Evolutionary conservation across 1,284 basidiomycete genomes (phyloP).

Genomic region (Coniferiporia weirii): DNA sequence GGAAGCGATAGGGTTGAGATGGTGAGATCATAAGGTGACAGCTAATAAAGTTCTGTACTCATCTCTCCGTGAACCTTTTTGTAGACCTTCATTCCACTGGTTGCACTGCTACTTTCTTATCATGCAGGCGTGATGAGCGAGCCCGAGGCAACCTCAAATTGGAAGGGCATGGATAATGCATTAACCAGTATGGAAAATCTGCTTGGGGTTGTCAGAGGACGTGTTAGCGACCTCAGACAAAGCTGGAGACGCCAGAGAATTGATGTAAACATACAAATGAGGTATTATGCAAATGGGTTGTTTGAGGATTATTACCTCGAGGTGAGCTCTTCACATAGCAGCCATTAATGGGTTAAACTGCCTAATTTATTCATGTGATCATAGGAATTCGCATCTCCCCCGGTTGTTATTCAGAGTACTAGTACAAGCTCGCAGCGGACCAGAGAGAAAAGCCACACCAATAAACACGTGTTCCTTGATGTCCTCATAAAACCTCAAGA

Average conservation of each 20-base stretch:
- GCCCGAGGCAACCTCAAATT: conserved; percentile 8
- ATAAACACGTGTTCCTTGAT: too few relatives aligned
- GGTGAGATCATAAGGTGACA: too few relatives aligned
- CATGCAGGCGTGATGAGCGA: conserved; percentile 12
- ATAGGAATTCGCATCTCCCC: too few relatives aligned
- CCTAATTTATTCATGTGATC: too few relatives aligned
- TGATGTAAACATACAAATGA: conserved; percentile 18
- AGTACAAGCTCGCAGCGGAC: too few relatives aligned
- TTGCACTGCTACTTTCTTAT: conserved; percentile 12
- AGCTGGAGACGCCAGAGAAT: conserved; percentile 20
- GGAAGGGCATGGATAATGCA: conserved; percentile 14
- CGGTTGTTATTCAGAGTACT: too few relatives aligned
- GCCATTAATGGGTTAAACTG: too few relatives aligned
- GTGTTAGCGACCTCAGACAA: conserved; percentile 15
- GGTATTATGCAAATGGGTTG: conserved; percentile 20
- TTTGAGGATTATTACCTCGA: conserved; percentile 20
- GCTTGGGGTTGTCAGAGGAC: conserved; percentile 2
- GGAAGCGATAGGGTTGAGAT: conserved; percentile 18
- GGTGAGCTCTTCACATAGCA: too few relatives aligned
- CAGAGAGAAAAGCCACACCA: too few relatives aligned
- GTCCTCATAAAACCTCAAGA: too few relatives aligned
- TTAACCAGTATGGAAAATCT: conserved; percentile 4
- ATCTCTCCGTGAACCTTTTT: too few relatives aligned
- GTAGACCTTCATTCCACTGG: conserved; percentile 16
- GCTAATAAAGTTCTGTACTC: too few relatives aligned